Percentiles rank a stretch among this genome's conserved stretches.
Evolutionary conservation across 2,329 filamentous ascomycete genomes (phyloP).

Genomic region (Fusarium ambrosium): DNA sequence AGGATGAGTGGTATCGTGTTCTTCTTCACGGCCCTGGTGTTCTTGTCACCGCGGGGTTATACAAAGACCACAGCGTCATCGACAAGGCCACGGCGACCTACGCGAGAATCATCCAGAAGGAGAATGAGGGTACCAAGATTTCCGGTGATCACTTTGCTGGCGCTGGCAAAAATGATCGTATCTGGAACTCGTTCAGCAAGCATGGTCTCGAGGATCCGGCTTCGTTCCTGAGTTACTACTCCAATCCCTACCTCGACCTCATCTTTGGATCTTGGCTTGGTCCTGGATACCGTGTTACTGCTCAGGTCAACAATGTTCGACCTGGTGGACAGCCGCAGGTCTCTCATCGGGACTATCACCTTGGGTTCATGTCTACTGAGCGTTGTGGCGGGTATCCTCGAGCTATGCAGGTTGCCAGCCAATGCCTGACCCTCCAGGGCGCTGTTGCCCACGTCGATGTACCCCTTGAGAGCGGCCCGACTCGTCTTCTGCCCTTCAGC

Average conservation of each 20-base stretch:
- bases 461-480: conserved; percentile 70
- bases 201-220: conserved; percentile 65
- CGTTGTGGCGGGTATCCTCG: conserved; percentile 63
- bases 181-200: conserved; percentile 77
- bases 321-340: conserved; percentile 70
- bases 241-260: conserved; percentile 69
- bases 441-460: conserved; percentile 74
- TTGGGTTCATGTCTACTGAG: conserved; percentile 70
- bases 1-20: conserved; percentile 72
- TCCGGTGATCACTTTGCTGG: conserved; percentile 74
- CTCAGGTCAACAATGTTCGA: conserved; percentile 73
- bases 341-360: conserved; percentile 73
- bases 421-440: conserved; percentile 72
- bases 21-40: conserved; percentile 70
- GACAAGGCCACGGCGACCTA: conserved; percentile 63
- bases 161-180: conserved; percentile 68
- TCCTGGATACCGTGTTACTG: conserved; percentile 70
- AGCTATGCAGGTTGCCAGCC: conserved; percentile 66
- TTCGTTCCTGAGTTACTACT: conserved; percentile 70
- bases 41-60: conserved; percentile 68
- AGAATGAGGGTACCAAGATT: conserved; percentile 51
- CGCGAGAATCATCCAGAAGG: conserved; percentile 61
- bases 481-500: conserved; percentile 71
- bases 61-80: conserved; percentile 58
- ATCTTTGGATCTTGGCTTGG: conserved; percentile 71